Evolutionary conservation across 495 filamentous ascomycete genomes (phyloP).

Genomic region (Cercophora newfieldiana): DNA sequence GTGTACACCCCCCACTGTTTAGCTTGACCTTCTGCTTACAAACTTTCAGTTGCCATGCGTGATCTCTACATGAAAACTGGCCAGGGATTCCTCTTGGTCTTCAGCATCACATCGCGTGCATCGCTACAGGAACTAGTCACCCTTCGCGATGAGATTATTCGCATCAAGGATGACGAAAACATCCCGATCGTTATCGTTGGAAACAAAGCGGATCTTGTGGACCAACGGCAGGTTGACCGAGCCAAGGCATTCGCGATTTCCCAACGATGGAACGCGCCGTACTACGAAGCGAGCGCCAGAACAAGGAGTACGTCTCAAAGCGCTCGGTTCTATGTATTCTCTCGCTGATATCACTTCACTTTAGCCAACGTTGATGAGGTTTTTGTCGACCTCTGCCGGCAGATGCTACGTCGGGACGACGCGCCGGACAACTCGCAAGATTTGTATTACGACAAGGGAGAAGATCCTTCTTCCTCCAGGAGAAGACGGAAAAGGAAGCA

Average conservation of each 20-base stretch:
- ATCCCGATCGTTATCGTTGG: constrained; percentile 95
- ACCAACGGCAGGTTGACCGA: constrained; percentile 81
- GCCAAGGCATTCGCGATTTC: constrained; percentile 82
- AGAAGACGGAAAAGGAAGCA: constrained; percentile 24
- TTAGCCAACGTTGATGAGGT: constrained; percentile 90
- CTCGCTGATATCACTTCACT: neutral
- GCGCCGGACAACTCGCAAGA: constrained; percentile 43
- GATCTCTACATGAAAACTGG: constrained; percentile 97
- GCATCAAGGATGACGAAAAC: constrained; percentile 91
- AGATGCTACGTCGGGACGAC: constrained; percentile 80
- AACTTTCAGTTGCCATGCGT: constrained; percentile 55
- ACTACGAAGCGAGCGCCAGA: constrained; percentile 91
- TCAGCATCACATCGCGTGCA: constrained; percentile 87
- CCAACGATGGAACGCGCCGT: constrained; percentile 88
- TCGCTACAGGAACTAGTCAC: constrained; percentile 85
- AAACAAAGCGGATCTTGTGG: constrained; percentile 95
- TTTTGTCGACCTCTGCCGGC: constrained; percentile 88
- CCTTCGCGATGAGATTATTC: constrained; percentile 92
- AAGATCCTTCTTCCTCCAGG: constrained; percentile 23
- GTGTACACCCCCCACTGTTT: constrained; percentile 32
- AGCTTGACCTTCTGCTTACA: neutral
- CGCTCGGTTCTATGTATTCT: neutral
- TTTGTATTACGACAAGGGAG: constrained; percentile 34
- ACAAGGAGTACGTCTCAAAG: constrained; percentile 52
- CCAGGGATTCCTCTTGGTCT: constrained; percentile 96